Evolutionary conservation across 2,329 filamentous ascomycete genomes (phyloP).

Genomic region (Immersiporthe knoxdaviesiana): DNA sequence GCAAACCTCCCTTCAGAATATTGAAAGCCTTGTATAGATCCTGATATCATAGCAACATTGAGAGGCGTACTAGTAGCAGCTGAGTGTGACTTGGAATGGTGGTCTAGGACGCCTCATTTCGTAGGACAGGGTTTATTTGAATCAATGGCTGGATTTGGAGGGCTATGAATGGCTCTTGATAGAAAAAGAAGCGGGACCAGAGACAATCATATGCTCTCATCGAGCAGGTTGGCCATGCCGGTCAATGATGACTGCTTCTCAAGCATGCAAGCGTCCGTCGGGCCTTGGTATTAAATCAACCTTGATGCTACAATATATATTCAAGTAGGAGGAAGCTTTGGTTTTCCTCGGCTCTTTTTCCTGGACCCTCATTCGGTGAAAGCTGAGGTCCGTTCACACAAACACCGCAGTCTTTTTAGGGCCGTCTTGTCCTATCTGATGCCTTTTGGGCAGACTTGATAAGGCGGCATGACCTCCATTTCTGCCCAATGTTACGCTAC

Average conservation of each 20-base stretch:
- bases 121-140: neutral
- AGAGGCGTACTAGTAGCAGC: neutral
- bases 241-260: neutral
- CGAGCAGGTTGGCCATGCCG: slow-evolving; percentile 9
- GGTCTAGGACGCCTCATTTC: slow-evolving; percentile 17
- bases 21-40: neutral
- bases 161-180: neutral
- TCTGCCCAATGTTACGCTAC: slow-evolving; percentile 4
- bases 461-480: neutral
- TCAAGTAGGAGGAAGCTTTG: neutral
- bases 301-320: neutral
- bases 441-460: neutral
- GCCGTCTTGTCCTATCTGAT: neutral
- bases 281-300: neutral
- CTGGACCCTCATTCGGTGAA: slow-evolving; percentile 16
- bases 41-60: neutral
- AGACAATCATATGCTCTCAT: neutral
- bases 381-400: slow-evolving; percentile 10
- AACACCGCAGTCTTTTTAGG: neutral
- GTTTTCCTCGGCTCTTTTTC: neutral
- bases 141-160: neutral
- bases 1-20: no score
- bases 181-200: neutral
- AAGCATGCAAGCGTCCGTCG: slow-evolving; percentile 11
- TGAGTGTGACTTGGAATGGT: neutral